Conservation (phyloP, 305 asterid species). For the Fraxinus platypoda region DNA sequence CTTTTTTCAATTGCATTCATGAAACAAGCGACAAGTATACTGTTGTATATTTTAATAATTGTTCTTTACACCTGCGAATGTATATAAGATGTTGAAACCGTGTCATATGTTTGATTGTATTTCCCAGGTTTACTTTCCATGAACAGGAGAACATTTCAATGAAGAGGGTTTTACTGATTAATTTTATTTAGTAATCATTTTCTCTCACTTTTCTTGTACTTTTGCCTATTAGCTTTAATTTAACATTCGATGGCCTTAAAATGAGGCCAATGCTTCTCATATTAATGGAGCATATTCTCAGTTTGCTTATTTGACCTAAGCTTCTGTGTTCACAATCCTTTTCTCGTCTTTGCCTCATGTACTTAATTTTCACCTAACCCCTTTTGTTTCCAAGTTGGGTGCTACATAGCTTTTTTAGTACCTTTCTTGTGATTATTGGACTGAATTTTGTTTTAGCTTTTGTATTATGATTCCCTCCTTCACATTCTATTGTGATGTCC, state of each 20-base stretch:
- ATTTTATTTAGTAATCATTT: constrained; percentile 4
- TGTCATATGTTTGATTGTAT: constrained; percentile 1
- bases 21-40: background rate
- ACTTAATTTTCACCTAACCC: background rate
- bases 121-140: constrained; percentile 5
- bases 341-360: background rate
- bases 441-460: background rate
- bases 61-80: background rate
- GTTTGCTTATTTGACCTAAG: background rate
- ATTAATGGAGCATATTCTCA: background rate
- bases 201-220: background rate
- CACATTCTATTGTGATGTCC: background rate
- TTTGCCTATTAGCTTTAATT: constrained; percentile 7
- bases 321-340: background rate
- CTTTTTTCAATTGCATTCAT: constrained; percentile 4
- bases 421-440: background rate
- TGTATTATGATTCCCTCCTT: constrained; percentile 1
- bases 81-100: background rate
- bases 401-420: background rate
- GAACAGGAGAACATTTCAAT: background rate
- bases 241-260: background rate
- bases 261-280: constrained; percentile 16
- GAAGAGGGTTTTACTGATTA: background rate
- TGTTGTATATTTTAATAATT: background rate
- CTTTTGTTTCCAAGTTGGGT: background rate